Conservation (phyloP, 2,329 filamentous ascomycete species). For the Xylaria sp. region DNA sequence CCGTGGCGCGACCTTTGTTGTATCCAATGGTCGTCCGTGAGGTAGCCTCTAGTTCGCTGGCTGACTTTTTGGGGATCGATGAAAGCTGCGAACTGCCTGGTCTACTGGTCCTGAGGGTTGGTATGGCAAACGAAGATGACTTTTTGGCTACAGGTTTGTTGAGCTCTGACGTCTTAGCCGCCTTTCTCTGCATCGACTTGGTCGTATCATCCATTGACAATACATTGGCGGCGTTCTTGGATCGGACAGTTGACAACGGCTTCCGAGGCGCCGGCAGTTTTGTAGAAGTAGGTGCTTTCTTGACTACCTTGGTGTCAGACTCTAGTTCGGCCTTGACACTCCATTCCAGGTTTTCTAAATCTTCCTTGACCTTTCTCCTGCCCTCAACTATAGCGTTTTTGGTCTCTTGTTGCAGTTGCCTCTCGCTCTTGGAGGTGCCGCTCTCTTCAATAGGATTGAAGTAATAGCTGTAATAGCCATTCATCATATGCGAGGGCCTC, state of each 20-base stretch:
- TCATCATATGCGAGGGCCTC: conserved; percentile 63
- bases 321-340: conserved; percentile 62
- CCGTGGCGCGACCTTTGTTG: conserved; percentile 70
- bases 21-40: conserved; percentile 87
- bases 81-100: conserved; percentile 45
- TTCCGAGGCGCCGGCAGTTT: conserved; percentile 27
- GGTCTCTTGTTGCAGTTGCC: conserved; percentile 61
- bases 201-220: conserved; percentile 51
- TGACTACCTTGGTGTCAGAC: conserved; percentile 33
- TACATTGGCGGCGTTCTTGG: conserved; percentile 60
- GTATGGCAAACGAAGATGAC: conserved; percentile 33
- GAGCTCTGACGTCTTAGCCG: conserved; percentile 35
- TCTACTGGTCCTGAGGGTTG: conserved; percentile 42
- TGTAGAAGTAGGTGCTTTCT: conserved; percentile 33
- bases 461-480: conserved; percentile 66
- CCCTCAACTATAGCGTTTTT: conserved; percentile 59
- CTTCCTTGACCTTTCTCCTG: conserved; percentile 70
- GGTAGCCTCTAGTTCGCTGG: conserved; percentile 66
- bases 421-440: conserved; percentile 67
- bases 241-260: conserved; percentile 57
- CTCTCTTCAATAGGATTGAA: conserved; percentile 70
- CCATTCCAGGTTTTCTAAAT: conserved; percentile 68
- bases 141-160: conserved; percentile 36
- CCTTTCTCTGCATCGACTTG: conserved; percentile 41
- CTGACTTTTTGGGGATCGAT: conserved; percentile 52